Base-by-base conservation (phyloP, 768 basidiomycete genomes). In the Mycena polygramma region DNA sequence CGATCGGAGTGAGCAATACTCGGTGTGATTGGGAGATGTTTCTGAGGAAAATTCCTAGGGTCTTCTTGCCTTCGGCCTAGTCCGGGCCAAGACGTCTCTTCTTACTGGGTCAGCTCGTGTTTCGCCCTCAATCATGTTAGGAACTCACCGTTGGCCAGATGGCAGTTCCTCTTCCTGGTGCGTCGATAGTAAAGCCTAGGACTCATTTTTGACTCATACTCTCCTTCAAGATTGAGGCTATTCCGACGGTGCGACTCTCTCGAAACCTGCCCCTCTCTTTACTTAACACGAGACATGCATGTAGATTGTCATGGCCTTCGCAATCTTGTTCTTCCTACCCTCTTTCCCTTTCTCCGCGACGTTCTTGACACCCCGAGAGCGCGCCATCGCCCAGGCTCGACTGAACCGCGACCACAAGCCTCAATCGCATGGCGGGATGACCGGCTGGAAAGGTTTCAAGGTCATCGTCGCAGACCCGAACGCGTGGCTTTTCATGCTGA, bases 121-220 rank as follows among this genome's bases (percentile, higher is more conserved):
- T 54, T 45, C 57, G 35, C 37, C 57, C 51, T 14, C 15, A 4
- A 51, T 35, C 46, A 17, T 20, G 7, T 7, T 22, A 48, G 35
- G 14, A 41, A 48, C 49, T 43, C 20, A 63, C 30, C 19, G 11
- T 39, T 37, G 22, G 37, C 13, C 57, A 88, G 88, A 63, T 90
- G 88, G 88, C 88, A 90, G 71, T 90, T 89, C 72, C 81, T 89
- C 26, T 89, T 88, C 76, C 81, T 89, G 19, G 87, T 87, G 68
- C 3, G 81, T 75, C 26, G 13, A 51, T n/a, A 53, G 35, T 15
- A 30, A 30, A 30, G 36, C 10, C 54, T 9, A 20, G 37, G 17
- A 22, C 2, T 37, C 14, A 48, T 37, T 14, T 11, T n/a, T 11
- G 22, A 53, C 52, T 53, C 24, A 30, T 15, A 15, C 41, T 37